Conservation (phyloP, 495 filamentous ascomycete genomes). For the Glutinoglossum americanum region DNA sequence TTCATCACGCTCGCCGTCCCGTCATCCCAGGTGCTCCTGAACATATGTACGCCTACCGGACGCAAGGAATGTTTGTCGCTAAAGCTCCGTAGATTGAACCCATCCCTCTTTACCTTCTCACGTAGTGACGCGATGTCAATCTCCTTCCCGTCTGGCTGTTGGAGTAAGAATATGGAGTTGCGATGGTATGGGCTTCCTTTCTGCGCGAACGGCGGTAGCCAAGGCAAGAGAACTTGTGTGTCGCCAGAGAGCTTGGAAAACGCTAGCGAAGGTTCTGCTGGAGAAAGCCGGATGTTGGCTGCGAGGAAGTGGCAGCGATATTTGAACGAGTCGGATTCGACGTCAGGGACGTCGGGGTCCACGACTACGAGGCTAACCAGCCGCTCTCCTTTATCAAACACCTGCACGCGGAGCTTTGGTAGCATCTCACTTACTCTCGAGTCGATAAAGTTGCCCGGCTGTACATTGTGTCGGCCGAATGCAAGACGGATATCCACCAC, state of each 20-base stretch:
- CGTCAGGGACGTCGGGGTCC: conserved; percentile 74
- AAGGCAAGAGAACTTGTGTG: conserved; percentile 48
- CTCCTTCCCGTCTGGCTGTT: conserved; percentile 41
- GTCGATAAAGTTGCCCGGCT: conserved; percentile 59
- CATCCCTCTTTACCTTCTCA: conserved; percentile 31
- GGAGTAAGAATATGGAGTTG: conserved; percentile 56
- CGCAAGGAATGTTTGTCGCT: conserved; percentile 41
- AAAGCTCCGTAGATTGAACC: conserved; percentile 51
- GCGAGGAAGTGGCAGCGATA: conserved; percentile 75
- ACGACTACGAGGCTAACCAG: conserved; percentile 69
- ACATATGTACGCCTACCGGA: conserved; percentile 65
- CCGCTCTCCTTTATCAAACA: conserved; percentile 60
- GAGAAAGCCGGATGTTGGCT: conserved; percentile 37
- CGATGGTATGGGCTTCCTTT: conserved; percentile 87
- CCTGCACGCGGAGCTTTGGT: conserved; percentile 59
- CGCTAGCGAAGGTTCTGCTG: conserved; percentile 28
- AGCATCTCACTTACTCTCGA: conserved; percentile 42
- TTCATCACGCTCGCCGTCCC: conserved; percentile 69
- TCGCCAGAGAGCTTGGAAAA: conserved; percentile 29
- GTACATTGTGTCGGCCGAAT: conserved; percentile 43
- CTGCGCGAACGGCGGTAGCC: conserved; percentile 68
- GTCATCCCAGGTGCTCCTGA: conserved; percentile 78
- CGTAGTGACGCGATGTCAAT: conserved; percentile 41
- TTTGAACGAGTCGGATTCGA: conserved; percentile 53
- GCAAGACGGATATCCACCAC: conserved; percentile 53